Evolutionary conservation across 73 alveolate genomes (phyloP).

Genomic region (Paraurostyla sp.): DNA sequence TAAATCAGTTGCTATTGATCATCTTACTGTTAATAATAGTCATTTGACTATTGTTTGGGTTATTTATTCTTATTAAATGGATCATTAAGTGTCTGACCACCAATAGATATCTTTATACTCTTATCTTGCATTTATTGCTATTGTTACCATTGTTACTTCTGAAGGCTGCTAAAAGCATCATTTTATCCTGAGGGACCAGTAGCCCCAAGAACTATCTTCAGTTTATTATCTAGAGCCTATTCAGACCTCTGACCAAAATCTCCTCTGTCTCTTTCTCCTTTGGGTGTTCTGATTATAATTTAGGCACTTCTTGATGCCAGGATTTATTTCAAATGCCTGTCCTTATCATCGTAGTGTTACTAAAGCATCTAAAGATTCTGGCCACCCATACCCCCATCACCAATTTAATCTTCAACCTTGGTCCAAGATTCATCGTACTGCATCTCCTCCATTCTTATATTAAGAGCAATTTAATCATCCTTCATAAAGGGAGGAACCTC

Average conservation of each 20-base stretch:
- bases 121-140: background rate
- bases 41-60: background rate
- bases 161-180: too few relatives aligned
- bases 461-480: background rate
- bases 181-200: too few relatives aligned
- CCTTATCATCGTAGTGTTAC: conserved; percentile 23
- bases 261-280: background rate
- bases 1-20: background rate
- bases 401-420: conserved; percentile 9
- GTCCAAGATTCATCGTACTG: conserved; percentile 43
- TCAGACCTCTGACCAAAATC: conserved; percentile 3
- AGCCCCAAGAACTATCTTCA: conserved; percentile 16
- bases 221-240: background rate
- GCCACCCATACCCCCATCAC: background rate
- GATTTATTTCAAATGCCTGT: conserved; percentile 15
- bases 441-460: background rate
- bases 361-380: too few relatives aligned
- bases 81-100: background rate
- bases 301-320: background rate
- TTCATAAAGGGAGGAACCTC: conserved; percentile 19
- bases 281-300: conserved; percentile 3
- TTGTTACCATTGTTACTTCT: background rate
- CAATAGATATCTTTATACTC: background rate
- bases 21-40: background rate
- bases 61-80: background rate